phyloP scores from a whole-genome alignment of 306 rosid genomes.

The Inga leiocalycina region DNA sequence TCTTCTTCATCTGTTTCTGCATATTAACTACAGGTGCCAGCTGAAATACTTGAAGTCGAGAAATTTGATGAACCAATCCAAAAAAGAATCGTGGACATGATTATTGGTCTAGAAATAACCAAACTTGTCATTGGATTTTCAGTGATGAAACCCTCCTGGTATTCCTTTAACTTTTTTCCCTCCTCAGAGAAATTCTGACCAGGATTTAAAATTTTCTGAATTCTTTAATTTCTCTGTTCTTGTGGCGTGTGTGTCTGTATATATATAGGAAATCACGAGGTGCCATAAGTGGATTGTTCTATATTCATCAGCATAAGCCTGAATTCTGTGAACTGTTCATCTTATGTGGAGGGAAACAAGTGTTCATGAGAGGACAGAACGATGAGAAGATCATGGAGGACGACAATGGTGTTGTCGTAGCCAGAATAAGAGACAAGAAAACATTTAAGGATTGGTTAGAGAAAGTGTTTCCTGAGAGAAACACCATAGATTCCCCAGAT shows the following conservation, averaged over 20 bases:
- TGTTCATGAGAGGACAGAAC: slow-evolving; percentile 51
- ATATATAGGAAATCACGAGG: slow-evolving; percentile 63
- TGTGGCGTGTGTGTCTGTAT: slow-evolving; percentile 4
- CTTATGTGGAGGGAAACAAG: slow-evolving; percentile 78
- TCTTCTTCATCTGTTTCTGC: background rate
- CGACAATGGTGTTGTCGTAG: slow-evolving; percentile 69
- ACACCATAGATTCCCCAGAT: slow-evolving; percentile 34
- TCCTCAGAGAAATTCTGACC: background rate
- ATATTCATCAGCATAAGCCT: slow-evolving; percentile 73
- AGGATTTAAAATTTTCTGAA: background rate
- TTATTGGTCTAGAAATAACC: slow-evolving; percentile 55
- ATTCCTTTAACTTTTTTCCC: background rate
- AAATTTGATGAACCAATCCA: slow-evolving; percentile 65
- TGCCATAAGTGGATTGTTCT: slow-evolving; percentile 68
- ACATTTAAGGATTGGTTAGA: slow-evolving; percentile 73
- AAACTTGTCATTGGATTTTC: slow-evolving; percentile 73
- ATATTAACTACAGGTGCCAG: slow-evolving; percentile 54
- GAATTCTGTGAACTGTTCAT: slow-evolving; percentile 70
- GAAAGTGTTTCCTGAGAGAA: slow-evolving; percentile 58
- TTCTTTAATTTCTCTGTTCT: background rate
- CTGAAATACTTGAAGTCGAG: slow-evolving; percentile 53
- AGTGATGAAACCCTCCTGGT: slow-evolving; percentile 67
- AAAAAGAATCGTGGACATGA: slow-evolving; percentile 58
- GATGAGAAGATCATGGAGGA: slow-evolving; percentile 77
- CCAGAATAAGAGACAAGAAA: slow-evolving; percentile 54